phyloP scores from a whole-genome alignment of 2,329 filamentous ascomycete genomes.

The Nigrograna mackinnonii region DNA sequence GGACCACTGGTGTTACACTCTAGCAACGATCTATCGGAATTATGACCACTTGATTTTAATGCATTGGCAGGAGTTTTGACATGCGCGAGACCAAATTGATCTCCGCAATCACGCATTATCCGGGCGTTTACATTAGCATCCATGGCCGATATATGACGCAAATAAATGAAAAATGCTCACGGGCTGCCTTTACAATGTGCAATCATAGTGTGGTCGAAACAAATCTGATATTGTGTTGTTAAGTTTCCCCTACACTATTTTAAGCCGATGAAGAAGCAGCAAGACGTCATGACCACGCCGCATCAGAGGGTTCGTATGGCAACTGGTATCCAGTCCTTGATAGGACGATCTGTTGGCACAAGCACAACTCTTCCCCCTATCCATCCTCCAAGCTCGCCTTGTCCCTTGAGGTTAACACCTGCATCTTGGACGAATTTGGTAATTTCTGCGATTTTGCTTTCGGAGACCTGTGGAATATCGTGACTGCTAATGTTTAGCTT shows the following conservation, averaged over 20 bases:
- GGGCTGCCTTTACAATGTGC: no score
- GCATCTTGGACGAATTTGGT: constrained; percentile 20
- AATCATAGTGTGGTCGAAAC: no score
- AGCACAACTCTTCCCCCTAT: constrained; percentile 42
- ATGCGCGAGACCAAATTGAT: no score
- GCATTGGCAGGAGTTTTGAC: not conserved
- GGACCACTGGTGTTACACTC: constrained; percentile 17
- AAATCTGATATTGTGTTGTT: no score
- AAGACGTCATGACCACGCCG: no score
- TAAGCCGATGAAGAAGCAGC: no score
- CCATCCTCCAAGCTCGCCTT: constrained; percentile 31
- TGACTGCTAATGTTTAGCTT: constrained; percentile 17
- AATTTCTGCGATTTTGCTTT: constrained; percentile 22
- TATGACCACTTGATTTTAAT: no score
- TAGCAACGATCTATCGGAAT: not conserved
- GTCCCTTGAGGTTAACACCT: constrained; percentile 24
- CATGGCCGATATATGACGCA: no score
- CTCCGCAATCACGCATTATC: no score
- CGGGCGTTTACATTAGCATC: no score
- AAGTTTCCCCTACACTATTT: no score
- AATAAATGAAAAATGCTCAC: no score
- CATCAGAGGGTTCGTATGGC: constrained; percentile 31
- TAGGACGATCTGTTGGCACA: constrained; percentile 41
- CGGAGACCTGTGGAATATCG: constrained; percentile 25
- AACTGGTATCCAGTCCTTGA: constrained; percentile 41